phyloP scores from a whole-genome alignment of 352 stramenopile species.

The Paralagenidium karlingii region DNA sequence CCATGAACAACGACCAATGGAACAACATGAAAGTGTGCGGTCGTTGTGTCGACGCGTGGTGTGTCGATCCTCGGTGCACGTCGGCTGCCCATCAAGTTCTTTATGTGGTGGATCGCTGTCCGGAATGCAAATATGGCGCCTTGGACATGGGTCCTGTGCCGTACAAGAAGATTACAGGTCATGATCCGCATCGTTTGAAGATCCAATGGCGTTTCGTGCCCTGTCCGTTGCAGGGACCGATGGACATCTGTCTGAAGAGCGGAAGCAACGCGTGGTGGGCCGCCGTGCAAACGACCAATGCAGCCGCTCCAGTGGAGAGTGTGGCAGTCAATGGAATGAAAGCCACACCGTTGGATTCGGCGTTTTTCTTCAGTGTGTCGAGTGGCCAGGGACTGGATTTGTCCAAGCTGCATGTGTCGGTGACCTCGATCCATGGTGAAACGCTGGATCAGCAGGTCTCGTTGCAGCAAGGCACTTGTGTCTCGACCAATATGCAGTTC shows the following conservation, averaged over 20 bases:
- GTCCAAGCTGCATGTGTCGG: slow-evolving; percentile 16
- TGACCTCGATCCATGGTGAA: slow-evolving; percentile 45
- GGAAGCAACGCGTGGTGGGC: slow-evolving; percentile 13
- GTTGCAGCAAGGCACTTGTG: slow-evolving; percentile 13
- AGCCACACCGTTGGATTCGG: slow-evolving; percentile 3
- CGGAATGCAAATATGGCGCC: slow-evolving; percentile 20
- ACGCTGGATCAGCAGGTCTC: slow-evolving; percentile 7
- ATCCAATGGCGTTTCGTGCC: slow-evolving; percentile 45
- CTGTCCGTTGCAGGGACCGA: slow-evolving; percentile 27
- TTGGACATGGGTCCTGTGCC: slow-evolving; percentile 18
- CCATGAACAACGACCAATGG: slow-evolving; percentile 59
- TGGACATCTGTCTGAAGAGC: slow-evolving; percentile 12
- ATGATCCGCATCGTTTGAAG: slow-evolving; percentile 12
- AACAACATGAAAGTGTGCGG: slow-evolving; percentile 27
- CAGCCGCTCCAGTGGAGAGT: slow-evolving; percentile 7
- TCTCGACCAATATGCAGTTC: slow-evolving; percentile 18
- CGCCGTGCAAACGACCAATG: slow-evolving; percentile 16
- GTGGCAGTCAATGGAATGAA: slow-evolving; percentile 8
- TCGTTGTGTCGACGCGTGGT: slow-evolving; percentile 27
- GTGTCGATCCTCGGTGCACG: slow-evolving; percentile 12
- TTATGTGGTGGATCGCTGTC: slow-evolving; percentile 22
- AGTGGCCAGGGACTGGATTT: slow-evolving; percentile 10
- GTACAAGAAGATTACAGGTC: slow-evolving; percentile 18
- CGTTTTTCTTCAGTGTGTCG: slow-evolving; percentile 8
- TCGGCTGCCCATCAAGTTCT: slow-evolving; percentile 6